Evolutionary conservation across 164 flowering plant species (phyloP).

Genomic region (Vitis labrusca): DNA sequence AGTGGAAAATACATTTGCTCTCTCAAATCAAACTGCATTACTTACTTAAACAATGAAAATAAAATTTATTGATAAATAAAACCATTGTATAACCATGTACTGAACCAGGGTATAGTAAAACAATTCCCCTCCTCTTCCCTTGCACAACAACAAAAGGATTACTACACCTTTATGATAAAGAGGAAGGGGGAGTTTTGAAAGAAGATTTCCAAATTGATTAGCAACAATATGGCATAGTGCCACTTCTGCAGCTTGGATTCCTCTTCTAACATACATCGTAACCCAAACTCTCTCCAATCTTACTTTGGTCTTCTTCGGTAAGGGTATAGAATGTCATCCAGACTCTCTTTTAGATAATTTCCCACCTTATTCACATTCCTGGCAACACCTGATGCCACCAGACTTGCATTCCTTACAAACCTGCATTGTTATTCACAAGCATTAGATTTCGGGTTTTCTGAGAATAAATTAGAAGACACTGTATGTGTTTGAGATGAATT

Average conservation of each 20-base stretch:
- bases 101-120: too few species aligned
- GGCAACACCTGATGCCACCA: conserved; percentile 74
- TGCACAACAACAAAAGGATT: too few species aligned
- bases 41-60: too few species aligned
- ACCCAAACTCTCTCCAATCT: background rate
- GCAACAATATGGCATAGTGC: background rate
- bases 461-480: background rate
- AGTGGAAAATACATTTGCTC: too few species aligned
- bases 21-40: too few species aligned
- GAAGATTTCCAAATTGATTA: background rate
- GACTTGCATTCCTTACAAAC: conserved; percentile 66
- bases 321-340: conserved; percentile 70
- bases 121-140: too few species aligned
- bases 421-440: conserved; percentile 31
- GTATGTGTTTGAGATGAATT: background rate
- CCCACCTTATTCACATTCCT: conserved; percentile 63
- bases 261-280: background rate
- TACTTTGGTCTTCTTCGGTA: conserved; percentile 73
- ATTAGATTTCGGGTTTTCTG: background rate
- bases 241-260: background rate
- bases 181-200: too few species aligned
- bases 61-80: too few species aligned
- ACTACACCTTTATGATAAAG: too few species aligned
- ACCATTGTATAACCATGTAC: too few species aligned
- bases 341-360: conserved; percentile 53